Evolutionary conservation across 345 rosid genomes (phyloP).

Genomic region (Atalantia buxifolia): DNA sequence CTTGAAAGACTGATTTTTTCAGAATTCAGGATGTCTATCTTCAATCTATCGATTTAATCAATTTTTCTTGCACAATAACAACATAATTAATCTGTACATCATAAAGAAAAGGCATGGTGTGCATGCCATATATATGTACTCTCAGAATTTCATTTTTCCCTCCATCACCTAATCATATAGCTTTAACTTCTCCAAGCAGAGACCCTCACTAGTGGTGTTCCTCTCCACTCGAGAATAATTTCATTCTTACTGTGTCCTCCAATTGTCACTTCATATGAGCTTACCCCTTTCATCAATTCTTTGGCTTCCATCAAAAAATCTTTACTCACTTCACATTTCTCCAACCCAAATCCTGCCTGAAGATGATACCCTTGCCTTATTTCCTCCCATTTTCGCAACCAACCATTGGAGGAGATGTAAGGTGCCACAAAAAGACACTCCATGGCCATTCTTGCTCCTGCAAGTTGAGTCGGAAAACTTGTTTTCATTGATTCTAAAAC

Average conservation of each 20-base stretch:
- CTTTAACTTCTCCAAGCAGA: slow-evolving; percentile 34
- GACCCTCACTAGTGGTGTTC: slow-evolving; percentile 34
- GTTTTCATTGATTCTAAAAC: slow-evolving; percentile 29
- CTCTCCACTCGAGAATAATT: slow-evolving; percentile 42
- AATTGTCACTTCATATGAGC: slow-evolving; percentile 32
- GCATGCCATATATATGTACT: neutral
- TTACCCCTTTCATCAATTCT: slow-evolving; percentile 33
- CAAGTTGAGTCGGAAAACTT: slow-evolving; percentile 17
- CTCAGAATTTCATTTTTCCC: neutral
- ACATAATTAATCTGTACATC: neutral
- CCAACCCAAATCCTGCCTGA: slow-evolving; percentile 6
- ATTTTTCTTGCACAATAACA: neutral
- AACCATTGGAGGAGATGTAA: slow-evolving; percentile 6
- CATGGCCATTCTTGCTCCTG: slow-evolving; percentile 29
- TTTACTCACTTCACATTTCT: slow-evolving; percentile 24
- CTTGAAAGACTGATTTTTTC: neutral
- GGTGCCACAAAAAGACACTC: slow-evolving; percentile 32
- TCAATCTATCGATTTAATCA: neutral
- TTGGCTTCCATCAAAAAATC: slow-evolving; percentile 33
- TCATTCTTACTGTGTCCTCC: slow-evolving; percentile 35
- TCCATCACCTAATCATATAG: neutral
- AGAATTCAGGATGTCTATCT: neutral
- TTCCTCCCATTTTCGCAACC: slow-evolving; percentile 33
- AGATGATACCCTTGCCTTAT: slow-evolving; percentile 7
- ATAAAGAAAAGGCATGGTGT: neutral